A percentile compares a stretch with the other conserved stretches of the same genome.
These are phyloP conservation scores for Allium fistulosum DNA, from an alignment of 106 monocot species.

Conservation along the genomic window DNA sequence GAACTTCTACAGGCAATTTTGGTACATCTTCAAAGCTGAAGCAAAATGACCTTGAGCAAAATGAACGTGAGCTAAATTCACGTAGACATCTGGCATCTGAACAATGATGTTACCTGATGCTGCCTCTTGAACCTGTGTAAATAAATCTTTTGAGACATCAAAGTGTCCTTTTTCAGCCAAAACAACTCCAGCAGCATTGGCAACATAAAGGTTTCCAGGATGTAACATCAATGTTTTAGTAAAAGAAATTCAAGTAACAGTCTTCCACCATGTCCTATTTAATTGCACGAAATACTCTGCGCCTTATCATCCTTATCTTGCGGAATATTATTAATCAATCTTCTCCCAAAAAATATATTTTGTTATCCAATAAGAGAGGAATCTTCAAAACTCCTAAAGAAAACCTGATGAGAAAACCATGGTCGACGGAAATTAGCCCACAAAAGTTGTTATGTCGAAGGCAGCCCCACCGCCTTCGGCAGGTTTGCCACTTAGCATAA, in stretches of 20 bases:
- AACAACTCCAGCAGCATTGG: conserved; percentile 92
- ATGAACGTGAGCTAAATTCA: conserved; percentile 97
- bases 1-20: conserved; percentile 94
- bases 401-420: not conserved
- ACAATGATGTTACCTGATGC: conserved; percentile 89
- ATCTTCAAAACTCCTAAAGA: too few relatives aligned
- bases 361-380: too few relatives aligned
- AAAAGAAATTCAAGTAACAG: too few relatives aligned
- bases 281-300: too few relatives aligned
- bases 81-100: conserved; percentile 99
- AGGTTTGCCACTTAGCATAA: conserved; percentile 2
- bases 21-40: conserved; percentile 94
- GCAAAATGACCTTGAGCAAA: too few relatives aligned
- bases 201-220: conserved; percentile 84
- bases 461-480: conserved; percentile 7
- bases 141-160: conserved; percentile 93
- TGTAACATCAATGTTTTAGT: too few relatives aligned
- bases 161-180: conserved; percentile 93
- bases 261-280: too few relatives aligned
- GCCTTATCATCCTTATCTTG: too few relatives aligned
- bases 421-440: conserved; percentile 4
- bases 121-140: conserved; percentile 98
- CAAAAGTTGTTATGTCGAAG: conserved; percentile 9
- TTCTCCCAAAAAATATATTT: too few relatives aligned
- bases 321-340: too few relatives aligned